phyloP scores from a whole-genome alignment of 305 asterid species.

The Lippia alba region DNA sequence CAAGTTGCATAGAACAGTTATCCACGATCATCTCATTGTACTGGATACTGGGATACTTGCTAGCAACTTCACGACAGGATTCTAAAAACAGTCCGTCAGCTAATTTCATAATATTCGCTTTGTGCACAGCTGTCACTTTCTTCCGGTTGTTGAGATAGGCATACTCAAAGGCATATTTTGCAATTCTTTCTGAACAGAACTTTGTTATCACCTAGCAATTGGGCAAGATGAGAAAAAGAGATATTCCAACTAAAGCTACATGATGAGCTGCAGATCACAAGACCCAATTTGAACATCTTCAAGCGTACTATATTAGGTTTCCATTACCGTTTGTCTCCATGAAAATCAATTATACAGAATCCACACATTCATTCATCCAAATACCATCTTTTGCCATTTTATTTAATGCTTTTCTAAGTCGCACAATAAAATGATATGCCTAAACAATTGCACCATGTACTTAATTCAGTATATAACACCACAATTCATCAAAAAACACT shows the following conservation, averaged over 20 bases:
- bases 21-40: conserved; percentile 77
- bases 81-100: conserved; percentile 79
- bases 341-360: not conserved
- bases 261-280: not conserved
- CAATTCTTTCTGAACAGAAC: conserved; percentile 80
- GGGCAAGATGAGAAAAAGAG: conserved; percentile 43
- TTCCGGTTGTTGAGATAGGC: conserved; percentile 75
- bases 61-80: conserved; percentile 73
- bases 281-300: not conserved
- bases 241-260: not conserved
- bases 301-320: not conserved
- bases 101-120: conserved; percentile 83
- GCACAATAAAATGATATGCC: conserved; percentile 8
- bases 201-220: conserved; percentile 71
- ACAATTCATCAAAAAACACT: not conserved
- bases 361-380: not conserved
- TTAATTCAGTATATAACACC: not conserved
- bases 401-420: not conserved
- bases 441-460: not conserved
- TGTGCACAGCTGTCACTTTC: conserved; percentile 78
- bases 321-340: not conserved
- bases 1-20: conserved; percentile 82
- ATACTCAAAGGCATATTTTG: conserved; percentile 78
- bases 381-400: not conserved
- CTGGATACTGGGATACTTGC: conserved; percentile 63